Evolutionary conservation across 1,139 yeast genomes (phyloP).

Genomic region (Tardiomyces blankii): DNA sequence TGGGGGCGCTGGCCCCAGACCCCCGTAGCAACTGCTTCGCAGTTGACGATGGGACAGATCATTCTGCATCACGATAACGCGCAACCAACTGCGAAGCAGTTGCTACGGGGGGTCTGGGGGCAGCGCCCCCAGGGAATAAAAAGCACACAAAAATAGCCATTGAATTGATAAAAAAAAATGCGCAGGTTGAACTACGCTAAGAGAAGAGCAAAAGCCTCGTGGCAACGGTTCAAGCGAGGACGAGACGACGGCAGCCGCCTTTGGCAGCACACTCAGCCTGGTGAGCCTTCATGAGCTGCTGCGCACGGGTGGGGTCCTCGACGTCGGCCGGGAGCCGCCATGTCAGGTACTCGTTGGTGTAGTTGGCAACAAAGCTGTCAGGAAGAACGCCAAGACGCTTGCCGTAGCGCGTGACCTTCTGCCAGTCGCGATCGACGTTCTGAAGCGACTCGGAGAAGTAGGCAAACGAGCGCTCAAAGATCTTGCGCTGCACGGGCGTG

Average conservation of each 20-base stretch:
- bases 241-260: slow-evolving; percentile 42
- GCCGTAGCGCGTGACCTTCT: slow-evolving; percentile 44
- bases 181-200: not conserved
- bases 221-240: slow-evolving; percentile 7
- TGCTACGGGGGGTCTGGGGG: too few species aligned
- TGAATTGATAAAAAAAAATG: not conserved
- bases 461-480: slow-evolving; percentile 44
- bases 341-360: slow-evolving; percentile 38
- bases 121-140: too few species aligned
- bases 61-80: too few species aligned
- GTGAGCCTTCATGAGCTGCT: slow-evolving; percentile 35
- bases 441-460: slow-evolving; percentile 42
- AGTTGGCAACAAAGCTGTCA: slow-evolving; percentile 38
- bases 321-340: slow-evolving; percentile 42
- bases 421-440: slow-evolving; percentile 49
- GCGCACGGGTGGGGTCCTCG: slow-evolving; percentile 36
- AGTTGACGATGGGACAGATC: too few species aligned
- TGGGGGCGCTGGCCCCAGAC: not conserved
- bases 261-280: slow-evolving; percentile 37
- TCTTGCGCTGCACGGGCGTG: slow-evolving; percentile 33
- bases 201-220: not conserved
- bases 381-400: slow-evolving; percentile 44
- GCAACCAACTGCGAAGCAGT: too few species aligned
- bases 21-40: not conserved
- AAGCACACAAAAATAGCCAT: too few species aligned